Percentiles rank a stretch among this genome's conserved stretches.
phyloP scores from a whole-genome alignment of 2,329 filamentous ascomycete species.

The Shiraia bambusicola region DNA sequence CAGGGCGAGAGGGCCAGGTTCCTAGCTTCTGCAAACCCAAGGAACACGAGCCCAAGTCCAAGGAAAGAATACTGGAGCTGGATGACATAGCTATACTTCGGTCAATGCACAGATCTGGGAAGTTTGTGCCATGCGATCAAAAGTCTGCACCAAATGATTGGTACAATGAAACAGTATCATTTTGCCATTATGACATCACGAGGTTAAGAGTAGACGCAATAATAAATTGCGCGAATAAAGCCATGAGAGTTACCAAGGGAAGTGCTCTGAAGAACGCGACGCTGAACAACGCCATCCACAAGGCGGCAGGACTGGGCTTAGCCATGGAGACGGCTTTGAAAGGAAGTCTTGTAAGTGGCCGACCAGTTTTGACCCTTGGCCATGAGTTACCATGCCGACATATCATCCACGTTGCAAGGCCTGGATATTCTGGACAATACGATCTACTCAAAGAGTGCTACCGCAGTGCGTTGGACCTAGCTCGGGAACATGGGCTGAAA shows the following conservation, averaged over 20 bases:
- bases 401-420: conserved; percentile 37
- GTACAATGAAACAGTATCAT: conserved; percentile 35
- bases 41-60: neutral
- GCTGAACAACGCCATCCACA: conserved; percentile 30
- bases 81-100: conserved; percentile 30
- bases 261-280: conserved; percentile 27
- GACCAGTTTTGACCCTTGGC: conserved; percentile 29
- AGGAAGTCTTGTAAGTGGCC: conserved; percentile 20
- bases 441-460: conserved; percentile 38
- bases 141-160: conserved; percentile 32
- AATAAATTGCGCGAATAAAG: conserved; percentile 32
- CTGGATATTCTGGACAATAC: conserved; percentile 26
- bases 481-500: conserved; percentile 22
- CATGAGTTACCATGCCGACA: conserved; percentile 30
- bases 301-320: conserved; percentile 32
- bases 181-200: conserved; percentile 35
- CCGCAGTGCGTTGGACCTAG: conserved; percentile 26
- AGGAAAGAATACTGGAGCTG: conserved; percentile 11
- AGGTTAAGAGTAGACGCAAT: conserved; percentile 39
- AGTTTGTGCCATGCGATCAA: conserved; percentile 27
- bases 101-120: conserved; percentile 28
- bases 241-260: conserved; percentile 3
- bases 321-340: conserved; percentile 19
- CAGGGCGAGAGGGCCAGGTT: no score
- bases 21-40: neutral